Evolutionary conservation across 2,329 filamentous ascomycete species (phyloP).

Genomic region (Neurospora crassa): DNA sequence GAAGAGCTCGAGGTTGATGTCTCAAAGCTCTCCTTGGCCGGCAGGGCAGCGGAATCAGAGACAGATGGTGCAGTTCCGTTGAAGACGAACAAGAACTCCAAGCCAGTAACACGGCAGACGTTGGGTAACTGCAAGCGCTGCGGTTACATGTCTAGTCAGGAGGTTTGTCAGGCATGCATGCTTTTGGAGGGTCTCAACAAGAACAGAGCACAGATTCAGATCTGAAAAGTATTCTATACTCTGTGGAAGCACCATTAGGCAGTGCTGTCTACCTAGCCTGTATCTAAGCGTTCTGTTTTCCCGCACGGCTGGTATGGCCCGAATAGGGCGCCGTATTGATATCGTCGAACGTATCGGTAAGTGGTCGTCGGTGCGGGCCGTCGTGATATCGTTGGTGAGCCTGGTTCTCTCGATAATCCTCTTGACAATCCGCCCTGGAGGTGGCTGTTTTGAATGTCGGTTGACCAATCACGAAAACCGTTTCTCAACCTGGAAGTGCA

Average conservation of each 20-base stretch:
- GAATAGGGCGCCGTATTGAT: not conserved
- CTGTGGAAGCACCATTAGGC: constrained; percentile 4
- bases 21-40: constrained; percentile 24
- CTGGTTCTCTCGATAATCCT: not conserved
- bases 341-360: not conserved
- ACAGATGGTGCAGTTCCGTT: constrained; percentile 17
- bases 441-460: constrained; percentile 13
- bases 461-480: constrained; percentile 31
- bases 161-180: constrained; percentile 86
- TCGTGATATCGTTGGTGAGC: constrained; percentile 2
- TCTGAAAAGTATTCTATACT: constrained; percentile 27
- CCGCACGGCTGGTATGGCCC: not conserved
- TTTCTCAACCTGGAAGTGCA: constrained; percentile 38
- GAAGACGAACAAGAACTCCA: constrained; percentile 14
- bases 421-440: constrained; percentile 4
- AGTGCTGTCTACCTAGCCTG: constrained; percentile 7
- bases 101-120: constrained; percentile 41
- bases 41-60: constrained; percentile 20
- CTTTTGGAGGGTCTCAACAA: constrained; percentile 88
- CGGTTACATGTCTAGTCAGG: constrained; percentile 92
- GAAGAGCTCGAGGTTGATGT: constrained; percentile 59
- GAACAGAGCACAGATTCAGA: constrained; percentile 49
- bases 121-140: constrained; percentile 79
- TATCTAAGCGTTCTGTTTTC: not conserved
- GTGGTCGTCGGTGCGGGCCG: not conserved